Evolutionary conservation across 805 yeast species (phyloP).

Genomic region (Wickerhamomyces sydowiorum): DNA sequence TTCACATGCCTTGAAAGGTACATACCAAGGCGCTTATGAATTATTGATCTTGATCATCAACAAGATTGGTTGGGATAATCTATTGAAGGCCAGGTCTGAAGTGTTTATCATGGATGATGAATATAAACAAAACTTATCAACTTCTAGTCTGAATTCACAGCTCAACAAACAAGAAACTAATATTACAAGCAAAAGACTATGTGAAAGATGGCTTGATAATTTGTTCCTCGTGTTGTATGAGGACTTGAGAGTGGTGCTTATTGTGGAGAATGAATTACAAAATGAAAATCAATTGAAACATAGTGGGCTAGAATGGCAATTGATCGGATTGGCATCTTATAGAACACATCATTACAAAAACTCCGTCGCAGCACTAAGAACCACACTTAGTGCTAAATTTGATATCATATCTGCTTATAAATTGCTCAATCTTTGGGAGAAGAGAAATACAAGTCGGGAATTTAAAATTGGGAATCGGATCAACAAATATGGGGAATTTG

Average conservation of each 20-base stretch:
- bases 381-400: conserved; percentile 51
- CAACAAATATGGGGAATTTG: conserved; percentile 15
- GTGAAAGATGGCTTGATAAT: conserved; percentile 79
- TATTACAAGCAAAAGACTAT: conserved; percentile 44
- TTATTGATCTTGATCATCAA: conserved; percentile 64
- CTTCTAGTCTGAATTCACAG: conserved; percentile 7
- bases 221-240: conserved; percentile 66
- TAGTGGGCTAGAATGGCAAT: conserved; percentile 70
- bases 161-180: conserved; percentile 4
- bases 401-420: conserved; percentile 52
- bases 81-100: conserved; percentile 57
- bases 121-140: conserved; percentile 32
- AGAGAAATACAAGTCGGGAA: conserved; percentile 8
- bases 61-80: conserved; percentile 76
- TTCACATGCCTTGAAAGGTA: conserved; percentile 44
- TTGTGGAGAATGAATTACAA: conserved; percentile 25
- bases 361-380: conserved; percentile 47
- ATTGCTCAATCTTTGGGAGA: conserved; percentile 37
- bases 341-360: conserved; percentile 43
- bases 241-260: conserved; percentile 39
- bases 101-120: conserved; percentile 83
- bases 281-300: conserved; percentile 30
- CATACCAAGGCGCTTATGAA: conserved; percentile 59
- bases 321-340: conserved; percentile 52
- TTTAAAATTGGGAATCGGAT: conserved; percentile 8